Evolutionary conservation across 129 eudicot species (phyloP).

Genomic region (Dittrichia graveolens): DNA sequence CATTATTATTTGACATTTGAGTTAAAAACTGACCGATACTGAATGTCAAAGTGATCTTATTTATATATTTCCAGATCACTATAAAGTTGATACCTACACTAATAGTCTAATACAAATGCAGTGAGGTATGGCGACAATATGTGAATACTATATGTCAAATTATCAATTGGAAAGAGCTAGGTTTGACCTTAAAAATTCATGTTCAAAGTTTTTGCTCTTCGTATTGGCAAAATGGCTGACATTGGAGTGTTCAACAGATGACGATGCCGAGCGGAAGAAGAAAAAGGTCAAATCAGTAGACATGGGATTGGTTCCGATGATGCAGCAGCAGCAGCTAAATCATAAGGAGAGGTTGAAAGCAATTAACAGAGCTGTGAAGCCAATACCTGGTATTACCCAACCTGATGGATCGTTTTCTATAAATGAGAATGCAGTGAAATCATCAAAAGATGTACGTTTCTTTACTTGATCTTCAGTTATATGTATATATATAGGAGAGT

Average conservation of each 20-base stretch:
- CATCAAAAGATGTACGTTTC: slow-evolving; percentile 47
- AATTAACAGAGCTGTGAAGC: slow-evolving; percentile 42
- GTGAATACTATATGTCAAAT: neutral
- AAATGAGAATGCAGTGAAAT: slow-evolving; percentile 40
- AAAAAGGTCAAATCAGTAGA: slow-evolving; percentile 65
- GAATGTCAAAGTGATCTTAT: neutral
- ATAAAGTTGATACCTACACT: neutral
- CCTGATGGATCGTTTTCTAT: slow-evolving; percentile 43
- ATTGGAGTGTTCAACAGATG: slow-evolving; percentile 54
- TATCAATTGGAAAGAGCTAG: neutral
- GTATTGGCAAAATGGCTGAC: slow-evolving; percentile 2
- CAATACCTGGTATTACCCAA: slow-evolving; percentile 27
- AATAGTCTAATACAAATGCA: neutral
- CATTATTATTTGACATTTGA: neutral
- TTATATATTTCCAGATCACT: neutral
- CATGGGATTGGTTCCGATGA: slow-evolving; percentile 36
- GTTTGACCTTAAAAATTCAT: neutral
- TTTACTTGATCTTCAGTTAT: neutral
- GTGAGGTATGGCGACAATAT: neutral
- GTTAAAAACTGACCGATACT: neutral
- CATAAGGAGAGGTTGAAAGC: slow-evolving; percentile 54
- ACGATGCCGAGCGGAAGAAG: slow-evolving; percentile 81
- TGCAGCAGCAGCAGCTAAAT: slow-evolving; percentile 36
- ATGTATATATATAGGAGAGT: neutral
- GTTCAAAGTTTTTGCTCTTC: neutral